Evolutionary conservation across 805 yeast species (phyloP).

Genomic region (Millerago galiae): DNA sequence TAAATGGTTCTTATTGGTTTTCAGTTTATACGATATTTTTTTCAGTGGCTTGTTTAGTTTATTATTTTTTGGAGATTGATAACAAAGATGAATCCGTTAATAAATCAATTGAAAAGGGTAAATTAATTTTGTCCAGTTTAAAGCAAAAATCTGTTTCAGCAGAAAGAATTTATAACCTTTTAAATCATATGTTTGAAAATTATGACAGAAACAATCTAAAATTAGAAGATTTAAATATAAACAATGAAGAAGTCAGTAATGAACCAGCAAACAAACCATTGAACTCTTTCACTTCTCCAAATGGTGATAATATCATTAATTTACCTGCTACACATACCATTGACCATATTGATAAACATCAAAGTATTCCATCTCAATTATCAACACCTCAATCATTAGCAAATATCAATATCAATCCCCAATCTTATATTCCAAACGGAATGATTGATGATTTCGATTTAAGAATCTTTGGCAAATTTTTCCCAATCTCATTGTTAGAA

Average conservation of each 20-base stretch:
- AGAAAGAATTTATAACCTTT: constrained; percentile 66
- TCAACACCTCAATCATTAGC: not conserved
- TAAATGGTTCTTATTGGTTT: constrained; percentile 90
- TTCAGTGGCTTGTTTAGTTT: constrained; percentile 81
- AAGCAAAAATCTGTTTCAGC: constrained; percentile 76
- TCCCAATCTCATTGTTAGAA: constrained; percentile 55
- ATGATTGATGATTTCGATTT: constrained; percentile 77
- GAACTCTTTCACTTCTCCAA: constrained; percentile 11
- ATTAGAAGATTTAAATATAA: constrained; percentile 20
- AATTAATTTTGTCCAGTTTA: constrained; percentile 58
- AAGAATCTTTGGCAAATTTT: constrained; percentile 71
- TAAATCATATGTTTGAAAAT: constrained; percentile 73
- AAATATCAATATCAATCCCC: constrained; percentile 3
- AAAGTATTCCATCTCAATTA: not conserved
- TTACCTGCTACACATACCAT: constrained; percentile 11
- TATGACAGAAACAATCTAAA: constrained; percentile 65
- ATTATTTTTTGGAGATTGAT: constrained; percentile 46
- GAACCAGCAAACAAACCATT: constrained; percentile 3
- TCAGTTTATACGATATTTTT: constrained; percentile 91
- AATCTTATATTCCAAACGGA: constrained; percentile 30
- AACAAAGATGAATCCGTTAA: constrained; percentile 46
- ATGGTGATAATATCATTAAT: constrained; percentile 11
- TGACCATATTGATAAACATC: constrained; percentile 9
- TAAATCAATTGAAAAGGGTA: constrained; percentile 74
- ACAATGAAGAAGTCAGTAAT: not conserved